Base-by-base conservation (phyloP, 2,329 filamentous ascomycete species). In the Curvularia hawaiiensis region DNA sequence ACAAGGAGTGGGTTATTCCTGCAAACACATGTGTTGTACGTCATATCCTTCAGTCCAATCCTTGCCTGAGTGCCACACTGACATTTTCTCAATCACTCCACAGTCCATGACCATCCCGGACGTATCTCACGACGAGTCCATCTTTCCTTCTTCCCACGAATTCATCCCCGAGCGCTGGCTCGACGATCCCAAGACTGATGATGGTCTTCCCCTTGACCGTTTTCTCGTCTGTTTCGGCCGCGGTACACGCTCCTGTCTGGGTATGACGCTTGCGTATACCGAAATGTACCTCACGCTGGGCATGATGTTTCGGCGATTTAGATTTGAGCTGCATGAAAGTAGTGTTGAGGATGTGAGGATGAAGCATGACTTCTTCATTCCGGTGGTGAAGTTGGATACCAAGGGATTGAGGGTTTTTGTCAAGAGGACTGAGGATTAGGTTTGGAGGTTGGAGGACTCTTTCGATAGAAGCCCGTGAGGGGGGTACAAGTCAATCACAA, bases 141-240 rank as follows among this genome's bases (percentile, higher is more conserved):
- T 38, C 6, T 38, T 38, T 7, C 35, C 35, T 10, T 43, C 40
- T 20, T 43, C 40, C 6, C 22, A 43, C 22, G 40, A 43, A 12
- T 80, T 77, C 51, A 65, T 75, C 3, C 78, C 79, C 0, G 75
- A 80, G 53, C 73, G 79, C 31, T 81, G 79, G 78, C 63, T 80
- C 35, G 64, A 63, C 35, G 56, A 67, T 10, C 61, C 67, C 3
- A 63, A 70, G 49, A 72, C 70, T 0, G 46, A 52, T 0, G 68
- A 74, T 22, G 72, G 75, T 4, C 64, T 74, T 20, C 67, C 71
- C 1, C 62, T 78, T 6, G 74, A 77, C n/a, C 71, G 72, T 30
- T 80, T 77, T 56, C 70, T 79, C 47, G 73, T 80, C 5, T 70
- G 68, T 0, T 81, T 81, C 56, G 70, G 74, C 3, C 75, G 75